These are phyloP conservation scores for Cladophialophora chaetospira DNA, from an alignment of 2,329 filamentous ascomycete species.

Conservation along the genomic window DNA sequence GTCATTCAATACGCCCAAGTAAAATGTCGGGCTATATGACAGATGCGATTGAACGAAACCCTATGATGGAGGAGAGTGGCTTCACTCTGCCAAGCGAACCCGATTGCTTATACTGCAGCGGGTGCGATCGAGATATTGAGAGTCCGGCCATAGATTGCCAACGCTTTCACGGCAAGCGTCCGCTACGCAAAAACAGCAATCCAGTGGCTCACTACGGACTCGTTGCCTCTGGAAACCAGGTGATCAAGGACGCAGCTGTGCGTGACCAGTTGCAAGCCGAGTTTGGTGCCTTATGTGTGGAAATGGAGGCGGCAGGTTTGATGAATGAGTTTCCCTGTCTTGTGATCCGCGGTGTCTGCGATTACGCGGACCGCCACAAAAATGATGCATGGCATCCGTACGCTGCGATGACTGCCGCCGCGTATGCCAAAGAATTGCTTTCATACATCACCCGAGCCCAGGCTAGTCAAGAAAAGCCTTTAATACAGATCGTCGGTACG, in stretches of 20 bases:
- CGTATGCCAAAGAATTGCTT: slow-evolving; percentile 34
- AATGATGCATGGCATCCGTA: slow-evolving; percentile 43
- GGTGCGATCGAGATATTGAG: no score
- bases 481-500: neutral
- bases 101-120: no score
- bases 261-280: slow-evolving; percentile 11
- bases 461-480: neutral
- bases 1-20: no score
- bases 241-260: slow-evolving; percentile 13
- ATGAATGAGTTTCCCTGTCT: slow-evolving; percentile 40
- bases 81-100: no score
- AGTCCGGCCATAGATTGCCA: no score
- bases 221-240: slow-evolving; percentile 9
- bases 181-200: slow-evolving; percentile 18
- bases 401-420: slow-evolving; percentile 39
- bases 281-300: slow-evolving; percentile 33
- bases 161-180: slow-evolving; percentile 11
- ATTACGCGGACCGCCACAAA: slow-evolving; percentile 47
- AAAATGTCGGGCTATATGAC: no score
- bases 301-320: slow-evolving; percentile 39
- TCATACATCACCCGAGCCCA: neutral
- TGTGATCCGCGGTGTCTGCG: slow-evolving; percentile 46
- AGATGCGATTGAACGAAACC: no score
- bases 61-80: no score
- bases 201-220: slow-evolving; percentile 12